Evolutionary conservation across 73 alveolate species (phyloP), one percentile per base, ranked within the genome.

Genomic region (Tetrahymena elliotti): DNA sequence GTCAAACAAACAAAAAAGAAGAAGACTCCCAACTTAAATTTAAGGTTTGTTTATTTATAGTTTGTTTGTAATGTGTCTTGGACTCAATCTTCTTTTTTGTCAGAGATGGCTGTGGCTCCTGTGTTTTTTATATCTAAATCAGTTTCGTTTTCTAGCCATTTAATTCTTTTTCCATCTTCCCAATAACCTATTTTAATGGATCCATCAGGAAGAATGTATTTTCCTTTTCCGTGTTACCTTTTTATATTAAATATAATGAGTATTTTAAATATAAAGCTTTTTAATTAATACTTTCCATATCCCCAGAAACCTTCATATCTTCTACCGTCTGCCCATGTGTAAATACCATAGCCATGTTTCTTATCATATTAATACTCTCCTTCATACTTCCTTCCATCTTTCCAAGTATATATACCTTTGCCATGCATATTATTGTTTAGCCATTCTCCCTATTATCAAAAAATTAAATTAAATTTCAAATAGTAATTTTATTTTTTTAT

Each of bases 311-410:
- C 95, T 84, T 94, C 96, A 52, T 94, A 94, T 96, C 52, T 96
- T 94, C 98, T 97, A 35, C 99, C 99, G 92, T 99, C 99, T 39
- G 98, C 97, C 99, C 99, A 99, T 22, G 96, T 96, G 95, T 97
- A 98, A 37, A 97, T 95, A 31, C 99, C 99, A 94, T 95, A 97
- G 6, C 99, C 99, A 83, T 96, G 98, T 97, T 99, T 98, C 94
- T 96, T 97, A 93, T 99, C 99, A 94, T 94, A 96, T 94, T 96
- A 92, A 95, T 98, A 99, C 94, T 98, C 99, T 20, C 99, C 99
- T 94, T 97, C 98, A 97, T 98, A 99, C 92, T 96, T 97, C 84
- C 99, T 97, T 36, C 99, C 99, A 96, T 99, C 99, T 52, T 96
- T 98, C 99, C 99, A 99, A 35, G 97, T 94, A 93, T 97, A 99